Base-by-base conservation (phyloP, 345 rosid genomes). In the Heritiera littoralis region DNA sequence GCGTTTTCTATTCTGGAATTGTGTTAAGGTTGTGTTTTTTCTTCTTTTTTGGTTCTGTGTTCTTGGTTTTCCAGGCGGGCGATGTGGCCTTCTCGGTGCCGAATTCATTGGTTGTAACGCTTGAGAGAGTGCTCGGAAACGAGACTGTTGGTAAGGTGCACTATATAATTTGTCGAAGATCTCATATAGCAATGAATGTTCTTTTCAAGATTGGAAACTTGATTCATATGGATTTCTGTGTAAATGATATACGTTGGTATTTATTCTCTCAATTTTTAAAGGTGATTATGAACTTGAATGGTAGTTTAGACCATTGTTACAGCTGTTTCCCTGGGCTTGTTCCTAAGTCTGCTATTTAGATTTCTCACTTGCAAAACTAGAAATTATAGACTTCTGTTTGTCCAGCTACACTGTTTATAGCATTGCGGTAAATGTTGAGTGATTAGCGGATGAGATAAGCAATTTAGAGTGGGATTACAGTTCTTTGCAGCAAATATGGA, bases 101-200 rank as follows among this genome's bases (percentile, higher is more conserved):
- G 20, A 86, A 91, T 81, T 89, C 97, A 9, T 82, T 95, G 84
- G 93, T 95, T 45, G 99, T 93, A 80, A 95, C 99, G 28, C 93
- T 95, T 2, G 99, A 93, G 83, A 90, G 99, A 89, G 99, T 95
- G 4, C 73, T 95, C 81, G 99, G 99, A 67, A 95, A 95, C 76
- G 97, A 95, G 91, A 90, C 91, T 78, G 83, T 95, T 75, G 99
- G 99, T 95, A 93, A 83, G 83, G 83, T 83, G 82, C 86, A 70
- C 43, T 78, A 15, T 51, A 51, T 51, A 6, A 14, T 23, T 8
- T 72, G 17, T 72, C 18, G 76, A 35, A 72, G 12, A 70, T 11
- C 48, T 15, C 13, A 35, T 17, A 32, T 72, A 46, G 40, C 28
- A 23, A 48, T 41, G 9, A 5, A 38, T 12, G 60, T 51, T 54